These are phyloP conservation scores for Eimeria mitis DNA, from an alignment of 169 alveolate species.

Conservation along the genomic window DNA sequence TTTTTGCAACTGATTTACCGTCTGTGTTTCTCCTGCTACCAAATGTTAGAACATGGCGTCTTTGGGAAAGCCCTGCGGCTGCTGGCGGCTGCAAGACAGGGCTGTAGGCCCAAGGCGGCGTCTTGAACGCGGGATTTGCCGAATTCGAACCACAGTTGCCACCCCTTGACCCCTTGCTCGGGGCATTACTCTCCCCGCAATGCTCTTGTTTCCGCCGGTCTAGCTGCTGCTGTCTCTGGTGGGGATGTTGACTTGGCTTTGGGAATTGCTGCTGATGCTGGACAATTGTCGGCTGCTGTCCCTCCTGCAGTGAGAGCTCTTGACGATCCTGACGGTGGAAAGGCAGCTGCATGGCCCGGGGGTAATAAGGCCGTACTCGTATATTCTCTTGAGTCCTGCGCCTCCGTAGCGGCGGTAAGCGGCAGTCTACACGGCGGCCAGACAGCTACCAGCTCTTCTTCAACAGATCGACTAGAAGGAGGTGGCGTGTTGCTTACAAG, in stretches of 20 bases:
- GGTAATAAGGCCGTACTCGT: background rate
- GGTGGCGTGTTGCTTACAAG: background rate
- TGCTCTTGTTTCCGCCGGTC: slow-evolving; percentile 18
- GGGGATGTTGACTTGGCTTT: background rate
- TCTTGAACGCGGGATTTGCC: background rate
- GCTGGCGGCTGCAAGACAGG: slow-evolving; percentile 50
- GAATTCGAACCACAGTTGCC: background rate
- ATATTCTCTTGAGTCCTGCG: background rate
- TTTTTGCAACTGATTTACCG: background rate
- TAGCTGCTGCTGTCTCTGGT: slow-evolving; percentile 13
- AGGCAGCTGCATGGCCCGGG: slow-evolving; percentile 54
- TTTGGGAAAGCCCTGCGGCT: background rate
- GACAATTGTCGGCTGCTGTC: background rate
- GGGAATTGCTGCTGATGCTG: slow-evolving; percentile 30
- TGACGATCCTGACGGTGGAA: background rate
- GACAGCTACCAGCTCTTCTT: background rate
- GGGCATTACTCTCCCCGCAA: background rate
- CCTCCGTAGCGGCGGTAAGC: background rate
- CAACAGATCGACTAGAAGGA: background rate
- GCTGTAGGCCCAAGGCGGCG: slow-evolving; percentile 21
- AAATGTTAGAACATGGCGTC: background rate
- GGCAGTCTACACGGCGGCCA: background rate
- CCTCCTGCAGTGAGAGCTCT: slow-evolving; percentile 9
- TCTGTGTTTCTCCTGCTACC: background rate
- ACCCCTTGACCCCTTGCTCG: background rate